Conservation (phyloP, 169 alveolate species). For the Condylostoma magnum region DNA sequence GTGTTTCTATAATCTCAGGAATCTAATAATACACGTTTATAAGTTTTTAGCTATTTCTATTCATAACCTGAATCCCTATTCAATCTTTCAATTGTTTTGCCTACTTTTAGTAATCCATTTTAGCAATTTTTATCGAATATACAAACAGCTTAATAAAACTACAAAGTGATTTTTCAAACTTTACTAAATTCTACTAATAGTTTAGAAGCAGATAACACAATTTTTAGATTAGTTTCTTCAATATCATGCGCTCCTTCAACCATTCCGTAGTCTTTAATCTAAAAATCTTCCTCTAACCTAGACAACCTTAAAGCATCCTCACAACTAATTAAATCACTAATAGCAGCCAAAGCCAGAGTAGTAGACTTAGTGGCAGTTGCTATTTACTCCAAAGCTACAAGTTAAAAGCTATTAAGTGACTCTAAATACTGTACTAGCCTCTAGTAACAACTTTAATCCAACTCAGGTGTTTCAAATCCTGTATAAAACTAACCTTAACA, state of each 20-base stretch:
- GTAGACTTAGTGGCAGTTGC: slow-evolving; percentile 17
- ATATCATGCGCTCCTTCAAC: slow-evolving; percentile 33
- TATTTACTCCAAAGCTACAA: slow-evolving; percentile 27
- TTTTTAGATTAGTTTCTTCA: not conserved
- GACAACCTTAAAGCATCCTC: slow-evolving; percentile 10
- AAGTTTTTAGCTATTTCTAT: too few relatives aligned
- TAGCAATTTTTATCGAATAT: too few relatives aligned
- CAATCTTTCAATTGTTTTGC: too few relatives aligned
- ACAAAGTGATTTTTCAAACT: too few relatives aligned
- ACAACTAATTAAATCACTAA: slow-evolving; percentile 9
- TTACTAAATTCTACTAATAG: not conserved
- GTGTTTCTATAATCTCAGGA: too few relatives aligned
- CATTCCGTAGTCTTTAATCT: slow-evolving; percentile 5
- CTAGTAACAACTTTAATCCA: not conserved
- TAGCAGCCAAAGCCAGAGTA: slow-evolving; percentile 11
- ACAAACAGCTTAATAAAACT: too few relatives aligned
- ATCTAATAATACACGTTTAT: too few relatives aligned
- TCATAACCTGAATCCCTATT: too few relatives aligned
- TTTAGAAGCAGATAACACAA: slow-evolving; percentile 11
- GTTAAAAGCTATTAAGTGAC: not conserved
- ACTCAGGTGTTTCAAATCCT: not conserved
- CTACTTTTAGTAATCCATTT: too few relatives aligned
- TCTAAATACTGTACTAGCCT: not conserved
- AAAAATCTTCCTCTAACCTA: slow-evolving; percentile 17
- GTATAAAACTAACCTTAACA: too few relatives aligned